Conservation (phyloP, 2,329 filamentous ascomycete species). For the Chaetomium globosum region DNA sequence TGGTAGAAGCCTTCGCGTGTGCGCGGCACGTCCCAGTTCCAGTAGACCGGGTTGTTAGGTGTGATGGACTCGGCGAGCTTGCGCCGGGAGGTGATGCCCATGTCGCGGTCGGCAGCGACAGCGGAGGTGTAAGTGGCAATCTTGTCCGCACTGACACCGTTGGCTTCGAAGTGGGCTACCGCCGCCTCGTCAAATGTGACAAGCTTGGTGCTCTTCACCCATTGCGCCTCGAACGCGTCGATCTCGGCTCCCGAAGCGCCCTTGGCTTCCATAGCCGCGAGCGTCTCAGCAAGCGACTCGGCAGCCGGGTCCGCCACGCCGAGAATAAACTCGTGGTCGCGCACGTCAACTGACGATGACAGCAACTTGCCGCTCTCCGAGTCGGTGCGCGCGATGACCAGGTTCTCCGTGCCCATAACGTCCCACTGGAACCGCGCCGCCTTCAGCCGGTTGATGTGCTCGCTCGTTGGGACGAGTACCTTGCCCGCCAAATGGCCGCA, state of each 20-base stretch:
- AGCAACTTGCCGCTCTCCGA: slow-evolving; percentile 91
- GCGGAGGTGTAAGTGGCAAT: slow-evolving; percentile 69
- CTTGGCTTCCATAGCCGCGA: slow-evolving; percentile 84
- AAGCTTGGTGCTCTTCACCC: slow-evolving; percentile 84
- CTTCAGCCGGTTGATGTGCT: slow-evolving; percentile 93
- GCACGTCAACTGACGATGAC: slow-evolving; percentile 86
- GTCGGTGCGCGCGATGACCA: slow-evolving; percentile 93
- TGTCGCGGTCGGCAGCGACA: slow-evolving; percentile 66
- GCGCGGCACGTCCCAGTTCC: slow-evolving; percentile 88
- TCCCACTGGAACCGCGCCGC: slow-evolving; percentile 97
- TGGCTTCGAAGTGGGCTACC: slow-evolving; percentile 68
- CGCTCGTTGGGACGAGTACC: slow-evolving; percentile 87
- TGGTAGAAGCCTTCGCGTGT: slow-evolving; percentile 95
- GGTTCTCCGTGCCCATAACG: slow-evolving; percentile 92
- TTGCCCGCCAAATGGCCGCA: slow-evolving; percentile 96
- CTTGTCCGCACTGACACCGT: slow-evolving; percentile 62
- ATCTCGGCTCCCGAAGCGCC: slow-evolving; percentile 80
- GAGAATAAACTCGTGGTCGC: slow-evolving; percentile 96
- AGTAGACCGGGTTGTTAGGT: slow-evolving; percentile 66
- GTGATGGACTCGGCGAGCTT: slow-evolving; percentile 69
- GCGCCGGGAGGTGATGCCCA: slow-evolving; percentile 78
- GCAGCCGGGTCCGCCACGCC: slow-evolving; percentile 75
- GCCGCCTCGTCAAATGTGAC: slow-evolving; percentile 92
- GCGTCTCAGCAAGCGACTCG: slow-evolving; percentile 80
- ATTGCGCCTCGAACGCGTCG: slow-evolving; percentile 80